Conservation (phyloP, 1,284 basidiomycete species). For the Athelia psychrophila region DNA sequence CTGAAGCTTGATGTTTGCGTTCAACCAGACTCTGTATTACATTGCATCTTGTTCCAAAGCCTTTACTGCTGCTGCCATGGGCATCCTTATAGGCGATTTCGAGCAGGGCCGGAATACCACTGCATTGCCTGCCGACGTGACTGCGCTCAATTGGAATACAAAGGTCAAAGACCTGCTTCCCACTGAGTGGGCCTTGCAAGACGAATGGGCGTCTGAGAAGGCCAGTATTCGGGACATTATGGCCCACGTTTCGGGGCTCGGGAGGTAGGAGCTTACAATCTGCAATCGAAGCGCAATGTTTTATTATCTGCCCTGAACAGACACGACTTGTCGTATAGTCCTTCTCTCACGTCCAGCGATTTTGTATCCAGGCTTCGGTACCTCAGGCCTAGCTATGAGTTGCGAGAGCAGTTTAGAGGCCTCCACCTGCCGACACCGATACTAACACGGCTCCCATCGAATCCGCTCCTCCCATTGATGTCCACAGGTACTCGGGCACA, state of each 20-base stretch:
- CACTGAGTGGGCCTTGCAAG: slow-evolving; percentile 29
- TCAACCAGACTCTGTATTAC: slow-evolving; percentile 34
- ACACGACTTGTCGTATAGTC: slow-evolving; percentile 32
- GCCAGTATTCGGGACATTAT: slow-evolving; percentile 34
- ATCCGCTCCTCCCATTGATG: too few relatives aligned
- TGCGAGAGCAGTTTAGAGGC: slow-evolving; percentile 36
- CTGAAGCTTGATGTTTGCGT: not conserved
- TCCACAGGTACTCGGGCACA: slow-evolving; percentile 27
- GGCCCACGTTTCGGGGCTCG: slow-evolving; percentile 37
- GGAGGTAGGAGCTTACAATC: slow-evolving; percentile 20
- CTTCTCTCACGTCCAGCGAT: slow-evolving; percentile 22
- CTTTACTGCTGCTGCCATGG: slow-evolving; percentile 34
- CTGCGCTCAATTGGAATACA: slow-evolving; percentile 30
- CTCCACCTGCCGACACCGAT: too few relatives aligned
- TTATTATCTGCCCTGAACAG: slow-evolving; percentile 12
- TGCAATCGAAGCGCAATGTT: not conserved
- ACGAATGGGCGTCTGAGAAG: slow-evolving; percentile 30
- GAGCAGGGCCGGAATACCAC: slow-evolving; percentile 31
- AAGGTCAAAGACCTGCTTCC: slow-evolving; percentile 33
- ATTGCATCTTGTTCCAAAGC: slow-evolving; percentile 36
- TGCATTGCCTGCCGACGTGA: slow-evolving; percentile 27
- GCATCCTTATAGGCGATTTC: slow-evolving; percentile 38
- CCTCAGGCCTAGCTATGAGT: slow-evolving; percentile 33
- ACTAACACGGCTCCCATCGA: too few relatives aligned
- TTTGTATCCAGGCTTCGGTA: slow-evolving; percentile 27